A percentile compares a stretch with the other conserved stretches of the same genome.
phyloP scores from a whole-genome alignment of 2,329 filamentous ascomycete species.

The Aspergillus fumigatiaffinis region DNA sequence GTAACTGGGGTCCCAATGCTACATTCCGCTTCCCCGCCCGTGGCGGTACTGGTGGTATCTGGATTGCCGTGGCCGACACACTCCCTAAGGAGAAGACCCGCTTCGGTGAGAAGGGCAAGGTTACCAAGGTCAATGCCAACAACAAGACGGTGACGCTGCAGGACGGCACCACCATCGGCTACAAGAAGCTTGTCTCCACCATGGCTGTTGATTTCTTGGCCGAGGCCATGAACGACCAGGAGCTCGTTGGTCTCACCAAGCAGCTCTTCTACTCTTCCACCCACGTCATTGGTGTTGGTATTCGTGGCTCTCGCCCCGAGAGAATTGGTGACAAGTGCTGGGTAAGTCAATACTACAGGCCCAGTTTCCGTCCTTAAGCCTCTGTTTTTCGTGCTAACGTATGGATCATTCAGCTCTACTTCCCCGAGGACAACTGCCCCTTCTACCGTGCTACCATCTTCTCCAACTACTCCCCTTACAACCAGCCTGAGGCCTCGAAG shows the following conservation, averaged over 20 bases:
- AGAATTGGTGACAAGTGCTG: constrained; percentile 99
- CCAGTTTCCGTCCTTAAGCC: not conserved
- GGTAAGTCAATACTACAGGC: constrained; percentile 48
- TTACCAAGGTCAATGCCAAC: constrained; percentile 80
- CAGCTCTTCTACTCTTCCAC: constrained; percentile 95
- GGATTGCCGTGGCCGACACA: constrained; percentile 94
- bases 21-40: constrained; percentile 97
- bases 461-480: constrained; percentile 99
- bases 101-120: constrained; percentile 79
- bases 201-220: constrained; percentile 92
- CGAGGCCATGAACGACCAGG: constrained; percentile 80
- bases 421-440: constrained; percentile 96
- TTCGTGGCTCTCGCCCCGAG: constrained; percentile 86
- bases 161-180: constrained; percentile 83
- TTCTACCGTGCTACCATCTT: constrained; percentile 99
- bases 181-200: constrained; percentile 89
- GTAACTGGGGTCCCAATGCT: constrained; percentile 96
- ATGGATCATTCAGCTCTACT: constrained; percentile 69
- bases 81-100: constrained; percentile 86
- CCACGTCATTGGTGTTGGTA: constrained; percentile 93
- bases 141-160: constrained; percentile 77
- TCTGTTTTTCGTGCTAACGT: not conserved
- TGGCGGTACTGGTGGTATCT: constrained; percentile 96
- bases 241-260: constrained; percentile 79
- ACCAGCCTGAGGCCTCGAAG: constrained; percentile 78